Conservation (phyloP, 306 rosid genomes). For the Prosopis cineraria region DNA sequence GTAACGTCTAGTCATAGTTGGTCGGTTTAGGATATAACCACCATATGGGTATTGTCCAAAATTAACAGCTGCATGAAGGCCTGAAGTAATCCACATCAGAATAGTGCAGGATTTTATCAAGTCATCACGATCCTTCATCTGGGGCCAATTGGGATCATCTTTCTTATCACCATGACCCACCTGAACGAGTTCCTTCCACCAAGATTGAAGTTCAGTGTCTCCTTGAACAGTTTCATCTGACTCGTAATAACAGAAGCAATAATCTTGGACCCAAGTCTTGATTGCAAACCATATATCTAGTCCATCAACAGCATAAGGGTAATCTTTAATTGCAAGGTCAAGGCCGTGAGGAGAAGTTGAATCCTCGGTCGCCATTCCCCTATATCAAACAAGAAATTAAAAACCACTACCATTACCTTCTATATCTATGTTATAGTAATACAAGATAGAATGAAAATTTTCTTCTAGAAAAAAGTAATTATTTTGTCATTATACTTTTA, state of each 20-base stretch:
- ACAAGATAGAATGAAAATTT: no score
- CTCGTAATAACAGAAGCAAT: neutral
- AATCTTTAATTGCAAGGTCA: neutral
- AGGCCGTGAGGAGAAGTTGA: neutral
- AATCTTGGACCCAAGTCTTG: neutral
- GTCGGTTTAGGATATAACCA: neutral
- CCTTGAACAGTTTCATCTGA: neutral
- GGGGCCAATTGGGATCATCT: neutral
- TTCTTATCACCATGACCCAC: neutral
- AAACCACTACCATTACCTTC: no score
- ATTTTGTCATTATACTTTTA: no score
- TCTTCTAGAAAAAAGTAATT: no score
- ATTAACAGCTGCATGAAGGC: slow-evolving; percentile 1
- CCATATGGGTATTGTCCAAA: slow-evolving; percentile 4
- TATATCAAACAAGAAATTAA: neutral
- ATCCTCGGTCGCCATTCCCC: slow-evolving; percentile 3
- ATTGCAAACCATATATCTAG: neutral
- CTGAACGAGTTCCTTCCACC: slow-evolving; percentile 6
- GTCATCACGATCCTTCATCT: neutral
- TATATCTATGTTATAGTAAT: no score
- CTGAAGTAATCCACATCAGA: neutral
- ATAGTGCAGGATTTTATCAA: neutral
- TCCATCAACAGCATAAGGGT: slow-evolving; percentile 7
- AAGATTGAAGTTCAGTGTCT: neutral
- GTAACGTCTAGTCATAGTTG: neutral